Percentiles rank a stretch among this genome's conserved stretches.
These are phyloP conservation scores for Aspergillus aculeatus DNA, from an alignment of 2,329 filamentous ascomycete genomes.

Conservation along the genomic window DNA sequence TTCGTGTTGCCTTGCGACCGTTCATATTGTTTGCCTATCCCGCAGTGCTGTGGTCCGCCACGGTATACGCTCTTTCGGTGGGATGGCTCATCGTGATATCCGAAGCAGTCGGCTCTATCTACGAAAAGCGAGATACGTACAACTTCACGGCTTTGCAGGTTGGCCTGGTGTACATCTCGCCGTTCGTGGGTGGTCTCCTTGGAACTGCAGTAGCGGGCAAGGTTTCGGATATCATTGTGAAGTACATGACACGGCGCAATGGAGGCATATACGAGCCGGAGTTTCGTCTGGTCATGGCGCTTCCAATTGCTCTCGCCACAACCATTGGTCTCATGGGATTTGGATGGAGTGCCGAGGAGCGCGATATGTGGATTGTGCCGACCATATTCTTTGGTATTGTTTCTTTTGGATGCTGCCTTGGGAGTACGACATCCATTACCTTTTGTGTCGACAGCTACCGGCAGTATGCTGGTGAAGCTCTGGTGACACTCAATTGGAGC, in stretches of 20 bases:
- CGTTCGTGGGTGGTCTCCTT: constrained; percentile 82
- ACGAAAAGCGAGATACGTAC: constrained; percentile 67
- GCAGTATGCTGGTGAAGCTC: constrained; percentile 87
- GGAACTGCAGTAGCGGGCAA: constrained; percentile 91
- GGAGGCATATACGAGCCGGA: constrained; percentile 95
- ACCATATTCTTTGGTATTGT: constrained; percentile 91
- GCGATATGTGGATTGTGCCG: constrained; percentile 83
- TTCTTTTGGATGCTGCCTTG: constrained; percentile 87
- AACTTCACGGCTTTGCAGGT: constrained; percentile 78
- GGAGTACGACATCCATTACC: constrained; percentile 86
- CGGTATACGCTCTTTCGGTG: constrained; percentile 82
- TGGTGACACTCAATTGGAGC: constrained; percentile 90
- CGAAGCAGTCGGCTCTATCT: constrained; percentile 80
- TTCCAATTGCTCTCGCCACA: constrained; percentile 75
- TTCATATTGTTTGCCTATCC: constrained; percentile 88
- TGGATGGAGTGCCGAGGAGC: constrained; percentile 80
- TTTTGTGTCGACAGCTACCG: constrained; percentile 93
- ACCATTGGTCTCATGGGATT: constrained; percentile 89
- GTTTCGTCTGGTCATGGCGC: constrained; percentile 83
- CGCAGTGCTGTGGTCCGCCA: constrained; percentile 80
- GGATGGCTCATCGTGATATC: constrained; percentile 96
- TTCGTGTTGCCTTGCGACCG: constrained; percentile 72
- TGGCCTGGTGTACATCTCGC: constrained; percentile 84
- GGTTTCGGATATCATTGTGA: constrained; percentile 80
- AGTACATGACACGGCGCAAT: constrained; percentile 77